A percentile compares a stretch with the other conserved stretches of the same genome.
These are phyloP conservation scores for Diaporthe capsici DNA, from an alignment of 2,329 filamentous ascomycete genomes.

Conservation along the genomic window DNA sequence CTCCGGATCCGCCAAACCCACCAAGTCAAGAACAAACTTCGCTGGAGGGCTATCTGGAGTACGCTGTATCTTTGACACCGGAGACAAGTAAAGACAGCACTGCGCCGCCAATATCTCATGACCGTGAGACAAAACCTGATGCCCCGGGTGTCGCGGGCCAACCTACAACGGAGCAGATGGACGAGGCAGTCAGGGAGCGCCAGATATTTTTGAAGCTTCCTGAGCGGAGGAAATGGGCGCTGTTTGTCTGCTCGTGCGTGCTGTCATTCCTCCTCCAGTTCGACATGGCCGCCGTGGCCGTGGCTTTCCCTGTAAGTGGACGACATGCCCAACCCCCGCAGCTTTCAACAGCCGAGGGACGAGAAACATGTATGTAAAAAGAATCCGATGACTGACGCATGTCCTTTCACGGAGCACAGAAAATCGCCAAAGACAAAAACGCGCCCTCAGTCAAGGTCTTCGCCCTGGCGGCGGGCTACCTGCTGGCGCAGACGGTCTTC, in stretches of 20 bases:
- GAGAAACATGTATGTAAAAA: too few species aligned
- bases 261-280: constrained; percentile 45
- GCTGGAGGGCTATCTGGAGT: background rate
- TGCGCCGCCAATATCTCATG: background rate
- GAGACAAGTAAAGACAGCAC: background rate
- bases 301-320: constrained; percentile 43
- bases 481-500: constrained; percentile 45
- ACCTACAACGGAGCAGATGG: background rate
- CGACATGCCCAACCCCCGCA: background rate
- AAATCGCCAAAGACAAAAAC: constrained; percentile 42
- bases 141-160: too few species aligned
- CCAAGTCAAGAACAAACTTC: background rate
- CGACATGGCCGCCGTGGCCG: constrained; percentile 45
- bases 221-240: constrained; percentile 36
- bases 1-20: background rate
- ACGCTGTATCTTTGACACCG: background rate
- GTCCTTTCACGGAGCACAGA: constrained; percentile 26
- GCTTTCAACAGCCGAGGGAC: too few species aligned
- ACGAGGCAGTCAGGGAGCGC: background rate
- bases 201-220: constrained; percentile 25
- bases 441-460: constrained; percentile 43
- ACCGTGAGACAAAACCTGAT: background rate
- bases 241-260: constrained; percentile 45
- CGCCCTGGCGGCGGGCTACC: constrained; percentile 44
- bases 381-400: background rate